Conservation (phyloP, 805 yeast genomes). For the Metschnikowia borealis region DNA sequence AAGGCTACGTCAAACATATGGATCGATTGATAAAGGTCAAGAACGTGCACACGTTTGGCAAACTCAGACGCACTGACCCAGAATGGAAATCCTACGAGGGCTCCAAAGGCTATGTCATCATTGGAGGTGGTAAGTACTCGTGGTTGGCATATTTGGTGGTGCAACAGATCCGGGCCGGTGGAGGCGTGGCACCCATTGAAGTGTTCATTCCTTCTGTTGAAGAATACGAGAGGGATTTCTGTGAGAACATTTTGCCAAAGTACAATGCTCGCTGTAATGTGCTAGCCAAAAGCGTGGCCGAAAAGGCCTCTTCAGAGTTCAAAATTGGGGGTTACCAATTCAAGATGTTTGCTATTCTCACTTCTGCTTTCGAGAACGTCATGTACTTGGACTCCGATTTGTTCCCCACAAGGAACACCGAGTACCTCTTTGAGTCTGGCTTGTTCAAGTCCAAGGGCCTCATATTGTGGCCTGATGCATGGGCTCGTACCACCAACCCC, state of each 20-base stretch:
- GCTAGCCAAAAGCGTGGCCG: conserved; percentile 29
- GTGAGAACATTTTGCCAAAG: conserved; percentile 40
- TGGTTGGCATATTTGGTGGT: conserved; percentile 51
- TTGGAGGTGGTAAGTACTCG: conserved; percentile 50
- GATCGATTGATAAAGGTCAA: conserved; percentile 24
- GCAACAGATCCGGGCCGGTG: conserved; percentile 41
- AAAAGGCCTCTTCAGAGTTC: conserved; percentile 15
- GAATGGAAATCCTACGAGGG: conserved; percentile 35
- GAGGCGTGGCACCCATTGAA: conserved; percentile 48
- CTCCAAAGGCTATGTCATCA: conserved; percentile 41
- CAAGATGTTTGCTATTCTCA: conserved; percentile 56
- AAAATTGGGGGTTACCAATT: conserved; percentile 46
- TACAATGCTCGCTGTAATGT: conserved; percentile 46
- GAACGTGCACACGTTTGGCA: conserved; percentile 35
- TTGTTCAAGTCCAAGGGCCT: conserved; percentile 46
- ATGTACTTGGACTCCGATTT: conserved; percentile 51
- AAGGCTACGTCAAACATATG: conserved; percentile 28
- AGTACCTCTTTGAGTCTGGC: conserved; percentile 43
- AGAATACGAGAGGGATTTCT: conserved; percentile 46
- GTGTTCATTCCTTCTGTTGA: conserved; percentile 41
- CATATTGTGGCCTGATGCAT: conserved; percentile 65
- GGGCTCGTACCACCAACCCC: conserved; percentile 68
- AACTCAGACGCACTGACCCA: conserved; percentile 29
- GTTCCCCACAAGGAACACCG: conserved; percentile 41
- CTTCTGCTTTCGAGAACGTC: conserved; percentile 51